These are phyloP conservation scores for Russula sp. DNA, from an alignment of 768 basidiomycete genomes.

Conservation along the genomic window DNA sequence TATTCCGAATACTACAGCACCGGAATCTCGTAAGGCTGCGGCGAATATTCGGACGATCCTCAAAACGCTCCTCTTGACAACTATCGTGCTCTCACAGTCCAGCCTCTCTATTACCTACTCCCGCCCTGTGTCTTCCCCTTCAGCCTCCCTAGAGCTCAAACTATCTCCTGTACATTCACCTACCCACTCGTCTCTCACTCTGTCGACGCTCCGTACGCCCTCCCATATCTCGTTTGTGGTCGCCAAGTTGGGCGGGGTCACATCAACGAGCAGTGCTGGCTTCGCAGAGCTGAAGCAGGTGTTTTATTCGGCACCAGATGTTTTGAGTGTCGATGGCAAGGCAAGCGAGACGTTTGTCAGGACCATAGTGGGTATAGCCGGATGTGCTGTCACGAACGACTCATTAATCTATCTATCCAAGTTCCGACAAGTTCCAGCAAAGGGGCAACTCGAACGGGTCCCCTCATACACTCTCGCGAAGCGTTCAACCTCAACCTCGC, in stretches of 20 bases:
- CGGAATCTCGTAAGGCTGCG: slow-evolving; percentile 40
- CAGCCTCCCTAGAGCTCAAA: background rate
- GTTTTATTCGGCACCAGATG: slow-evolving; percentile 73
- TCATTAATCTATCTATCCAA: background rate
- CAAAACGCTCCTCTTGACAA: slow-evolving; percentile 72
- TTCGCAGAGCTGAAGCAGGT: no score
- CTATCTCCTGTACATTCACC: slow-evolving; percentile 3
- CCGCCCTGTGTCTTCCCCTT: background rate
- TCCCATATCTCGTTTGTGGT: slow-evolving; percentile 71
- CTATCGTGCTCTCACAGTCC: slow-evolving; percentile 61
- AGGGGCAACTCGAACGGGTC: background rate
- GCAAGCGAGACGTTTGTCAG: slow-evolving; percentile 37
- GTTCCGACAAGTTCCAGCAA: slow-evolving; percentile 6
- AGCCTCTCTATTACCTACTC: slow-evolving; percentile 50
- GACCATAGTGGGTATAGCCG: slow-evolving; percentile 20
- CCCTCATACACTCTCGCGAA: slow-evolving; percentile 29
- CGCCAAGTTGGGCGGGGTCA: slow-evolving; percentile 72
- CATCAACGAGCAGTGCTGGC: slow-evolving; percentile 43
- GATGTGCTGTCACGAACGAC: background rate
- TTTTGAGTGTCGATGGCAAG: slow-evolving; percentile 43
- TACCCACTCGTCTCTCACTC: slow-evolving; percentile 46
- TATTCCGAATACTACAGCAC: slow-evolving; percentile 30
- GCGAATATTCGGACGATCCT: slow-evolving; percentile 59
- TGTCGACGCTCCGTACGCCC: slow-evolving; percentile 49
- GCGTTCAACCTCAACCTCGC: slow-evolving; percentile 63